Conservation (phyloP, 2,329 filamentous ascomycete genomes). For the Juglanconis sp. region DNA sequence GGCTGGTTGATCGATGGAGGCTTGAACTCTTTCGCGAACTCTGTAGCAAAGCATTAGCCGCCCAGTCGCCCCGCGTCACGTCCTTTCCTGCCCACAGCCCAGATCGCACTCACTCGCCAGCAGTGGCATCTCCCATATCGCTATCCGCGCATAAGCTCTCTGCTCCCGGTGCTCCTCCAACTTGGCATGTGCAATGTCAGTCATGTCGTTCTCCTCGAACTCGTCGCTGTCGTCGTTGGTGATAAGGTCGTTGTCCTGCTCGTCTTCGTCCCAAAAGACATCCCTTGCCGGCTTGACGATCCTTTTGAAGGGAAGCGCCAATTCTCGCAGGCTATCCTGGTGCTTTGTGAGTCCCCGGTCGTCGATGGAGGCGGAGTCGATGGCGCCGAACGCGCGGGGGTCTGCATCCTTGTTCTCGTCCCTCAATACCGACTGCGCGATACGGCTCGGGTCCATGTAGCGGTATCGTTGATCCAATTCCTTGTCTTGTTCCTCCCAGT, state of each 20-base stretch:
- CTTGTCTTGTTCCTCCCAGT: constrained; percentile 22
- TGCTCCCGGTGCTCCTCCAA: constrained; percentile 85
- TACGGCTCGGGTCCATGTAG: constrained; percentile 12
- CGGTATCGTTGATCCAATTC: constrained; percentile 11
- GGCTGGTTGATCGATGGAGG: constrained; percentile 65
- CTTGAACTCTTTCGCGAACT: constrained; percentile 77
- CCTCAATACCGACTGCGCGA: constrained; percentile 4
- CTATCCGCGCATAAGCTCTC: constrained; percentile 80
- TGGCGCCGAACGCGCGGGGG: background rate
- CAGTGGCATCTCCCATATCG: constrained; percentile 94
- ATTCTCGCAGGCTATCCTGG: constrained; percentile 11
- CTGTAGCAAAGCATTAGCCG: constrained; percentile 49
- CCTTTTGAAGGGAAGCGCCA: constrained; percentile 21
- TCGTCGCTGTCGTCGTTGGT: constrained; percentile 52
- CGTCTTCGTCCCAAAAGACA: constrained; percentile 49
- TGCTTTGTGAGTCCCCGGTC: constrained; percentile 19
- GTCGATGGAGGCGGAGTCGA: constrained; percentile 14
- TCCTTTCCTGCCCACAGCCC: background rate
- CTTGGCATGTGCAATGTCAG: constrained; percentile 77
- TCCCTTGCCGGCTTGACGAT: constrained; percentile 26
- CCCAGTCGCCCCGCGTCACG: background rate
- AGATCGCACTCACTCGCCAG: constrained; percentile 66
- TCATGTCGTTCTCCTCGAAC: constrained; percentile 80
- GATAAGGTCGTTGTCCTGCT: constrained; percentile 44
- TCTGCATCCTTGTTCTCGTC: constrained; percentile 8